These are phyloP conservation scores for Anacardium occidentale DNA, from an alignment of 345 rosid genomes.

Conservation along the genomic window DNA sequence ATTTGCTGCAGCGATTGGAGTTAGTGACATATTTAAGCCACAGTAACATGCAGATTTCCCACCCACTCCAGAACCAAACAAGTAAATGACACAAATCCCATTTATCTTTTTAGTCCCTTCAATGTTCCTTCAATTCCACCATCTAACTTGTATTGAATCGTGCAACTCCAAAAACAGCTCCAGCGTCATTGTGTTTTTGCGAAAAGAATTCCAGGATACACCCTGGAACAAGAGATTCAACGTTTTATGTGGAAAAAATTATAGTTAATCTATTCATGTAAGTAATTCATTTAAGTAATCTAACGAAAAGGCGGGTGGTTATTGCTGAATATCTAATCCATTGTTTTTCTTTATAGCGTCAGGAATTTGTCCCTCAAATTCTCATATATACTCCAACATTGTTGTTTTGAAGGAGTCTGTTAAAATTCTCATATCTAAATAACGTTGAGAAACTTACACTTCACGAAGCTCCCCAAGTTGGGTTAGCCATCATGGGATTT, in stretches of 20 bases:
- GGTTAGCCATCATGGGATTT: slow-evolving; percentile 63
- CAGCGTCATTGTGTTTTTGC: slow-evolving; percentile 24
- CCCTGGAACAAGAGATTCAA: slow-evolving; percentile 40
- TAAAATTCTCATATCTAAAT: background rate
- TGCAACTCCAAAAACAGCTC: no score
- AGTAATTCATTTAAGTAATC: background rate
- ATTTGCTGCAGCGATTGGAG: no score
- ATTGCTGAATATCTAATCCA: slow-evolving; percentile 59
- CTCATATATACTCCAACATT: slow-evolving; percentile 52
- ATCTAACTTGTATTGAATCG: no score
- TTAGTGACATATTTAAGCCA: no score
- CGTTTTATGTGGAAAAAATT: background rate
- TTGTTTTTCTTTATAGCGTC: slow-evolving; percentile 32
- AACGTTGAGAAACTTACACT: slow-evolving; percentile 42
- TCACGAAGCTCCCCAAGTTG: slow-evolving; percentile 46
- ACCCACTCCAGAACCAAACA: slow-evolving; percentile 4
- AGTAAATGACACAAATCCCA: background rate
- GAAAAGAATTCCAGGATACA: slow-evolving; percentile 46
- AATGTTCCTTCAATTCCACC: no score
- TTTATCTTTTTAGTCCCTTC: no score
- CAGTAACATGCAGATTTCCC: background rate
- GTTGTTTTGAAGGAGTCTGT: slow-evolving; percentile 74
- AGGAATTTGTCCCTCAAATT: slow-evolving; percentile 59
- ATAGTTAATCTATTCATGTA: background rate
- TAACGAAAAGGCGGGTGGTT: background rate